Conservation (phyloP, 306 rosid genomes). For the Vigna radiata region DNA sequence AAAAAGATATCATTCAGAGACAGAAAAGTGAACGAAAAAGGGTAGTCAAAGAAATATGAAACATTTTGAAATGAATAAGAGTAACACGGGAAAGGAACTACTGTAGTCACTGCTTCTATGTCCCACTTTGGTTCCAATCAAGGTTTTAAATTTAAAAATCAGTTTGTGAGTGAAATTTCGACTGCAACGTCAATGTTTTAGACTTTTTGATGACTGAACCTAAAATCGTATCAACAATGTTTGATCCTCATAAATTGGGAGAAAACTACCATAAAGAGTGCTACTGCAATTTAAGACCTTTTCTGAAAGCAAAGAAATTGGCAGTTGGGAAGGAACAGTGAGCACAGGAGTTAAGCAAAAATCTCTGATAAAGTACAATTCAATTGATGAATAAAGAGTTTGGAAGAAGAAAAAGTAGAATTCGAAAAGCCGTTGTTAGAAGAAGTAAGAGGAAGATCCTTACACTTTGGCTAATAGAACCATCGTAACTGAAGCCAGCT, state of each 20-base stretch:
- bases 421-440: background rate
- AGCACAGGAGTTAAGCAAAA: background rate
- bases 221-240: too few species aligned
- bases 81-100: background rate
- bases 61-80: background rate
- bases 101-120: background rate
- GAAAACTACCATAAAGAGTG: too few species aligned
- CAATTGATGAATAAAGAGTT: conserved; percentile 7
- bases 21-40: background rate
- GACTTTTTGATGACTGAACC: background rate
- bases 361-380: background rate
- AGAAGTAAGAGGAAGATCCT: background rate
- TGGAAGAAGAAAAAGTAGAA: background rate
- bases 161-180: background rate
- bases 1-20: background rate
- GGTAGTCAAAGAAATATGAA: background rate
- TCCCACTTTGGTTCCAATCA: background rate
- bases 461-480: conserved; percentile 65
- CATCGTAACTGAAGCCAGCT: conserved; percentile 55
- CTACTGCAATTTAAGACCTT: too few species aligned
- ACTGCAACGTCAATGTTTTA: background rate
- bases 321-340: background rate
- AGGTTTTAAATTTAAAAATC: background rate
- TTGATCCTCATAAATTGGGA: too few species aligned
- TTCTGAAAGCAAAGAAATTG: background rate